Base-by-base conservation (phyloP, 768 basidiomycete species). In the Hysterangium stoloniferum region DNA sequence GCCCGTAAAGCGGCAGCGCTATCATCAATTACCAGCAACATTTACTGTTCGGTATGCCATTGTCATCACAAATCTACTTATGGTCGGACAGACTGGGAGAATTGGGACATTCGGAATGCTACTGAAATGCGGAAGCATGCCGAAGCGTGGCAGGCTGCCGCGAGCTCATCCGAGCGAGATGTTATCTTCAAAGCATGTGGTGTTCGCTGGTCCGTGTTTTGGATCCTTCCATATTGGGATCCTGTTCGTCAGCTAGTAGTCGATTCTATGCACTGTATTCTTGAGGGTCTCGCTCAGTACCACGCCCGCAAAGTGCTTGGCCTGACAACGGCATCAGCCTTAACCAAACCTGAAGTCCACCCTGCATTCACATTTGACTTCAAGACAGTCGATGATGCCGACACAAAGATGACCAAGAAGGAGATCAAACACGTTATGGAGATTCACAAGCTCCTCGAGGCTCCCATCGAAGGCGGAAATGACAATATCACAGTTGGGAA, bases 261-360 rank as follows among this genome's bases (percentile, higher is more conserved):
- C 3, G 54, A 64, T 29, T 6, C 48, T 2, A 64, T 64, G 61
- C 63, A 64, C n/a, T n/a, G n/a, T n/a, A n/a, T n/a, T n/a, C n/a
- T n/a, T n/a, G n/a, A n/a, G n/a, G n/a, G n/a, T n/a, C n/a, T n/a
- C n/a, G n/a, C n/a, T n/a, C n/a, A n/a, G n/a, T n/a, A n/a, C n/a
- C n/a, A n/a, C n/a, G n/a, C n/a, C n/a, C n/a, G n/a, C n/a, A n/a
- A n/a, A n/a, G n/a, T n/a, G n/a, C n/a, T n/a, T n/a, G n/a, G n/a
- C n/a, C n/a, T n/a, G n/a, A n/a, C n/a, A n/a, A n/a, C n/a, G n/a
- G n/a, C n/a, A n/a, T n/a, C n/a, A n/a, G n/a, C n/a, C n/a, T n/a
- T n/a, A n/a, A n/a, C n/a, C n/a, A n/a, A n/a, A n/a, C n/a, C n/a
- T n/a, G n/a, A n/a, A n/a, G n/a, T n/a, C n/a, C n/a, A n/a, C n/a